Percentiles rank a stretch among this genome's conserved stretches.
Evolutionary conservation across 495 filamentous ascomycete species (phyloP).

Genomic region (Aspergillus bridgeri): DNA sequence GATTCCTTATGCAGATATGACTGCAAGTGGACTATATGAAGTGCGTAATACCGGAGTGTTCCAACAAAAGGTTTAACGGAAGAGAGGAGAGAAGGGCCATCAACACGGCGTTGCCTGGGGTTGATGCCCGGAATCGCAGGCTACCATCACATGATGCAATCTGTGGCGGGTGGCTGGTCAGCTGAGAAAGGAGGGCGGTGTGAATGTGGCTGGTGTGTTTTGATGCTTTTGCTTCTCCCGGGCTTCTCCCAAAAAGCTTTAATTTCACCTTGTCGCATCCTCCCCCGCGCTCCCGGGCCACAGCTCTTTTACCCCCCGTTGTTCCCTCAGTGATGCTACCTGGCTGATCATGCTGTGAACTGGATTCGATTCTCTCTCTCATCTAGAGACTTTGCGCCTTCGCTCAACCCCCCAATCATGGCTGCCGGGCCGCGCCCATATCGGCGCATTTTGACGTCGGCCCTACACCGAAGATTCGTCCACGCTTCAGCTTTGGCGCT

Average conservation of each 20-base stretch:
- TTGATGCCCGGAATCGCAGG: slow-evolving; percentile 29
- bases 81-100: slow-evolving; percentile 1
- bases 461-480: slow-evolving; percentile 82
- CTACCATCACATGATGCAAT: slow-evolving; percentile 35
- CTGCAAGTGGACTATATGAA: no score
- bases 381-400: slow-evolving; percentile 26
- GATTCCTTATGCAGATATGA: no score
- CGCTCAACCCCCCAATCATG: slow-evolving; percentile 39
- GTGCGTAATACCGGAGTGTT: no score
- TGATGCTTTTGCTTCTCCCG: slow-evolving; percentile 27
- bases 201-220: slow-evolving; percentile 38
- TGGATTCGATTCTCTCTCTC: slow-evolving; percentile 16
- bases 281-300: slow-evolving; percentile 2
- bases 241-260: neutral
- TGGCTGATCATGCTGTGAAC: slow-evolving; percentile 38
- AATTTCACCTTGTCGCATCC: neutral
- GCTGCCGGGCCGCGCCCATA: slow-evolving; percentile 58
- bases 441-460: slow-evolving; percentile 85
- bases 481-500: slow-evolving; percentile 64
- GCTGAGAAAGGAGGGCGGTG: slow-evolving; percentile 18
- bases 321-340: slow-evolving; percentile 8
- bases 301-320: neutral
- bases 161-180: slow-evolving; percentile 21
- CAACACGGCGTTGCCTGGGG: slow-evolving; percentile 18
- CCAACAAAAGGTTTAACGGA: slow-evolving; percentile 8